Percentiles rank a stretch among this genome's conserved stretches.
These are phyloP conservation scores for Acer campestre DNA, from an alignment of 345 rosid species.

Conservation along the genomic window DNA sequence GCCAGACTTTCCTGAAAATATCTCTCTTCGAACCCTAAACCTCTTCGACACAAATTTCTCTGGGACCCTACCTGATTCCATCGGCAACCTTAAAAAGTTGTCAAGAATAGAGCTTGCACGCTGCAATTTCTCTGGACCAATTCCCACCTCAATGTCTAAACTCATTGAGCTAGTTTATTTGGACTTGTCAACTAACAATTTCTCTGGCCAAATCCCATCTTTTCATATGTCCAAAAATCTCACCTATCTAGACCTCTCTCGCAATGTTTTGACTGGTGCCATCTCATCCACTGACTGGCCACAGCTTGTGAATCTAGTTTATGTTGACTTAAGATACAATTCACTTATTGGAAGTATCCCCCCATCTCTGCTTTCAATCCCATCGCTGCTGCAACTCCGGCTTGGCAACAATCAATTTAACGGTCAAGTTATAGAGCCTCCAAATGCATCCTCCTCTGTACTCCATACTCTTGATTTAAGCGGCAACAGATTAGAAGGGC, in stretches of 20 bases:
- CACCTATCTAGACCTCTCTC: conserved; percentile 23
- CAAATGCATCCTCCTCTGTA: not conserved
- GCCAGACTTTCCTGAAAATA: not conserved
- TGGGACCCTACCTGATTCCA: conserved; percentile 30
- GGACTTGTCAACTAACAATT: conserved; percentile 37
- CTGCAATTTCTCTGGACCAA: conserved; percentile 25
- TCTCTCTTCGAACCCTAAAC: conserved; percentile 32
- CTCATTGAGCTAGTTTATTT: conserved; percentile 24
- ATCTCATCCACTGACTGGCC: conserved; percentile 29
- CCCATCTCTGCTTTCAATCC: conserved; percentile 14
- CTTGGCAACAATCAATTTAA: conserved; percentile 35
- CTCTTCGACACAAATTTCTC: conserved; percentile 32
- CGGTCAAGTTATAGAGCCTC: conserved; percentile 1
- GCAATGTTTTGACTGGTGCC: conserved; percentile 35
- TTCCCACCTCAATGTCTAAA: conserved; percentile 25
- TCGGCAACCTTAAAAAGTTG: conserved; percentile 20
- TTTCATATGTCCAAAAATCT: conserved; percentile 25
- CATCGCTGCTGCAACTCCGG: conserved; percentile 15
- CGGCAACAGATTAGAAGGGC: conserved; percentile 41
- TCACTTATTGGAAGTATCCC: conserved; percentile 37
- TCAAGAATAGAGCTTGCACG: conserved; percentile 6
- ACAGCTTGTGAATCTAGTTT: conserved; percentile 26
- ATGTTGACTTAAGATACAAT: conserved; percentile 33
- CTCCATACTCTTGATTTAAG: conserved; percentile 43
- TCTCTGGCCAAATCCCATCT: conserved; percentile 40